phyloP scores from a whole-genome alignment of 768 basidiomycete genomes.

The Tephrocybe sp. region DNA sequence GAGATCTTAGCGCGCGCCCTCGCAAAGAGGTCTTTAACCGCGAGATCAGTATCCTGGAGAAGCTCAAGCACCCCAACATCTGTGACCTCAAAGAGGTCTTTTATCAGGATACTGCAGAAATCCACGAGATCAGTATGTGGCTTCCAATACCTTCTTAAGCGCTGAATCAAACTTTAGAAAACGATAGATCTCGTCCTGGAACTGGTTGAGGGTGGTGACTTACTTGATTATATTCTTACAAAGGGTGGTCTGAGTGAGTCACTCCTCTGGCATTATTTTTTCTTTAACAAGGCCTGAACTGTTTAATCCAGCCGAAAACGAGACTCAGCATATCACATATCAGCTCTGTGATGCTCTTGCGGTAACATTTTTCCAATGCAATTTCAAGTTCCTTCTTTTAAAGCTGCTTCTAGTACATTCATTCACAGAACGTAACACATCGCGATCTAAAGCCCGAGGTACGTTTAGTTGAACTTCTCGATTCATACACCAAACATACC shows the following conservation, averaged over 20 bases:
- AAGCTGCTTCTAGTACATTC: slow-evolving; percentile 50
- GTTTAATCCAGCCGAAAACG: slow-evolving; percentile 41
- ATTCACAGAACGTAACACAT: slow-evolving; percentile 77
- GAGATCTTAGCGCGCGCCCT: slow-evolving; percentile 21
- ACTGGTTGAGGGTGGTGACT: slow-evolving; percentile 83
- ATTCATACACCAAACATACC: neutral
- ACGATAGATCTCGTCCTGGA: slow-evolving; percentile 80
- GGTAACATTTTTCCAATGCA: slow-evolving; percentile 34
- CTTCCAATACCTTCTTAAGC: slow-evolving; percentile 21
- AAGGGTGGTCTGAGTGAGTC: slow-evolving; percentile 59
- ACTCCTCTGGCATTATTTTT: neutral
- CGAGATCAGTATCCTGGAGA: slow-evolving; percentile 78
- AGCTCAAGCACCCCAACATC: slow-evolving; percentile 77
- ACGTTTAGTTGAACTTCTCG: slow-evolving; percentile 13
- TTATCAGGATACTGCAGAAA: slow-evolving; percentile 52
- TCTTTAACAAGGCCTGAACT: neutral
- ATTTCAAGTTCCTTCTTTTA: neutral
- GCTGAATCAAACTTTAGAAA: too few relatives aligned
- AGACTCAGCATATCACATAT: slow-evolving; percentile 67
- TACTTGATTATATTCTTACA: slow-evolving; percentile 75
- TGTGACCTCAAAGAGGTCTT: slow-evolving; percentile 79
- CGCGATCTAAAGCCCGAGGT: slow-evolving; percentile 93
- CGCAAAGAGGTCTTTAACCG: slow-evolving; percentile 47
- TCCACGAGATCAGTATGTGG: slow-evolving; percentile 53
- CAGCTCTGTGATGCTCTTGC: slow-evolving; percentile 82